Evolutionary conservation across 108 stramenopile species (phyloP), one percentile per base, ranked within the genome.

Genomic region (Parietichytrium sp.): DNA sequence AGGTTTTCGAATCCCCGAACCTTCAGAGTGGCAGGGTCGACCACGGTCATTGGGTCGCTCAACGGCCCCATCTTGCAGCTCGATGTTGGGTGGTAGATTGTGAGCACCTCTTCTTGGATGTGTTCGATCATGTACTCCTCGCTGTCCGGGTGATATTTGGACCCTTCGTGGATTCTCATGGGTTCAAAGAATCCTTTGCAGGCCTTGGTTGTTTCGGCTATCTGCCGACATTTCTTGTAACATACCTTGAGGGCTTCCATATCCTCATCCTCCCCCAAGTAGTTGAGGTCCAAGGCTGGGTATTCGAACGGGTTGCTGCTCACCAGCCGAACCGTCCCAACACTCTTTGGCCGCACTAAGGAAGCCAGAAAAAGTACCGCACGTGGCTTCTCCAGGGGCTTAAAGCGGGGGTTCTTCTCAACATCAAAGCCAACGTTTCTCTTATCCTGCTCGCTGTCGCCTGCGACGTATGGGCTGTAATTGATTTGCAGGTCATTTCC

Each of bases 51-150:
- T n/a, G 61, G 61, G 33, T 72, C 61, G 42, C 45, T 42, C 23
- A 72, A 8, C 23, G 16, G 33, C 38, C 61, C 61, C 61, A 72
- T 72, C 61, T 72, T 72, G 38, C 38, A n/a, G 13, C 38, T 72
- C 20, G 20, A 16, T n/a, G 25, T 25, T 6, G 61, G 61, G 61
- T 72, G 61, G 42, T 45, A 72, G 13, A 72, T 25, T 33, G 61
- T 72, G 42, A n/a, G 45, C 16, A 42, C 6, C 4, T 72, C 45
- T 8, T 36, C 45, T 33, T 42, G 61, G 33, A 72, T 3, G 38
- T 72, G 38, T n/a, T 72, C 61, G n/a, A 7, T 15, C 38, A 72
- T 72, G 61, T 72, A 72, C 61, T 0, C 61, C 2, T 72, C 61
- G 20, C 38, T 45, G 42, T 72, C 61, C 38, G 61, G 61, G 29